Evolutionary conservation across 306 rosid genomes (phyloP), one percentile per base, ranked within the genome.

Genomic region (Vigna unguiculata): DNA sequence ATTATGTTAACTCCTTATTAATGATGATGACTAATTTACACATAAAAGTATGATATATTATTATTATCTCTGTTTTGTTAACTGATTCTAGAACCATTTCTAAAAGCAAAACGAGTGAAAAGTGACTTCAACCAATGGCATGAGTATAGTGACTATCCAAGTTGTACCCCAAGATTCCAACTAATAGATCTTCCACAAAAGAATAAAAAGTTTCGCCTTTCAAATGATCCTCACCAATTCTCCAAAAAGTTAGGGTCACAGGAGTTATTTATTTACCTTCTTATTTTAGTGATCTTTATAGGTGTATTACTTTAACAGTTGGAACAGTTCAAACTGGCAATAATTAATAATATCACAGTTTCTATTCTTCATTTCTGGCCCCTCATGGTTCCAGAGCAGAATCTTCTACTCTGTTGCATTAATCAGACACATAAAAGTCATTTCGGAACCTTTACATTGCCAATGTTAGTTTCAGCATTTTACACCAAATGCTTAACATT

Each of bases 231-330:
- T 46, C 36, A 10, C 47, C n/a, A 34, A 36, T 30, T 59, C 41
- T 28, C 41, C 66, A 9, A 15, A 30, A 62, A 62, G 69, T 22
- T 7, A 9, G 47, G 24, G 7, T 62, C 80, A 57, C 70, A 58
- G 19, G 71, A 66, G n/a, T 55, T 77, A 4, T 21, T 55, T 64
- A 58, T 19, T 55, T 71, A 4, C 21, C 47, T 71, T 71, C 70
- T 36, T 64, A 28, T 43, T 76, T 82, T 54, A 3, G 72, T 48
- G 51, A 55, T 65, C 34, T 49, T 10, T 46, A 52, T 64, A 52
- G 69, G 58, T 62, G 30, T 32, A 36, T 53, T 63, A 61, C 69
- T 83, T 83, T 74, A 24, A 62, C 66, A 40, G 83, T 79, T 79
- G 71, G 30, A 69, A 61, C 17, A 11, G 36, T 78, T 52, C 22